Percentiles rank a stretch among this genome's conserved stretches.
These are phyloP conservation scores for Phytophthora melonis DNA, from an alignment of 352 stramenopile genomes.

Conservation along the genomic window DNA sequence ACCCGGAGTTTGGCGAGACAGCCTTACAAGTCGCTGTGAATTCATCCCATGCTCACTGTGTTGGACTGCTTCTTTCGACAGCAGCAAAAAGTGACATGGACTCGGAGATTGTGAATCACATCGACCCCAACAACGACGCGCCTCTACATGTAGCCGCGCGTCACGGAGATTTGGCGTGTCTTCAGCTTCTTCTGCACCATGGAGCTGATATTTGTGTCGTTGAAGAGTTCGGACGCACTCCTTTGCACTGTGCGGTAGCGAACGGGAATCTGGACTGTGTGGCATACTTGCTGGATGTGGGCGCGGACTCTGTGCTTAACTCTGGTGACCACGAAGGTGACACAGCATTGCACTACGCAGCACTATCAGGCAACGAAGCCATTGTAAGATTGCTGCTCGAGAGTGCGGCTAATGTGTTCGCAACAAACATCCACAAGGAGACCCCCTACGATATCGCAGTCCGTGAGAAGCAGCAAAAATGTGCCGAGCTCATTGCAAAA, in stretches of 20 bases:
- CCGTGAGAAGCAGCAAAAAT: conserved; percentile 56
- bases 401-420: conserved; percentile 76
- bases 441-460: conserved; percentile 74
- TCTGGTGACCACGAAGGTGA: conserved; percentile 79
- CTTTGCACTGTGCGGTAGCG: conserved; percentile 78
- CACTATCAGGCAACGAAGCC: conserved; percentile 60
- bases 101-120: conserved; percentile 88
- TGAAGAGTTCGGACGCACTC: conserved; percentile 81
- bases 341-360: conserved; percentile 81
- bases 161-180: conserved; percentile 73
- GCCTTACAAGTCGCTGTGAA: conserved; percentile 84
- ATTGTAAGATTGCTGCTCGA: conserved; percentile 83
- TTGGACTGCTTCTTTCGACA: conserved; percentile 70
- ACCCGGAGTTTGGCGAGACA: conserved; percentile 87
- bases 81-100: conserved; percentile 90
- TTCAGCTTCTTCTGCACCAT: conserved; percentile 81
- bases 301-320: conserved; percentile 83
- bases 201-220: conserved; percentile 87
- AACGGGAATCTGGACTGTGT: conserved; percentile 74
- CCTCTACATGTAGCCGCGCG: conserved; percentile 81
- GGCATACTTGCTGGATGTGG: conserved; percentile 86
- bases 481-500: conserved; percentile 62
- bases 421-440: conserved; percentile 66
- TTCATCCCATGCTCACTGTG: conserved; percentile 60
- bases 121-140: conserved; percentile 82